These are phyloP conservation scores for Davidsoniella eucalypti DNA, from an alignment of 2,329 filamentous ascomycete genomes.

Conservation along the genomic window DNA sequence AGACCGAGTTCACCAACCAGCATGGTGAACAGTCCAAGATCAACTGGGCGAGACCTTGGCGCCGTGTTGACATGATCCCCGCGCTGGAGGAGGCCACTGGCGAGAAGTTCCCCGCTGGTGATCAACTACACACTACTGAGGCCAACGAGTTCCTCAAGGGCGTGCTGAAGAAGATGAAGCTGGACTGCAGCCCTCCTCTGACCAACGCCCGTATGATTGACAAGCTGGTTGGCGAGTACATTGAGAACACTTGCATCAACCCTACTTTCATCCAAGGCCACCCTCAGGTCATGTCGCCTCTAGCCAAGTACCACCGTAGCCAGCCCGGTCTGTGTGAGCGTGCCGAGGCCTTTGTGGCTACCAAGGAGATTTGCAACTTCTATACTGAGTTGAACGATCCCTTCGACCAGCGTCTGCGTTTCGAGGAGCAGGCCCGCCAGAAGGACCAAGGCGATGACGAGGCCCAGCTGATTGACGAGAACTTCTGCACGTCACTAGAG, in stretches of 20 bases:
- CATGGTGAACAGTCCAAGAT: slow-evolving; percentile 74
- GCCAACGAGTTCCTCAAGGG: slow-evolving; percentile 75
- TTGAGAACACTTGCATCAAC: slow-evolving; percentile 86
- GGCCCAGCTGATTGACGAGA: slow-evolving; percentile 90
- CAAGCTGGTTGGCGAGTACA: slow-evolving; percentile 84
- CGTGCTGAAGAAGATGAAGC: slow-evolving; percentile 73
- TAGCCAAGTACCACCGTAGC: slow-evolving; percentile 83
- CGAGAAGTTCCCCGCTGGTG: slow-evolving; percentile 82
- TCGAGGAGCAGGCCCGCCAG: slow-evolving; percentile 84
- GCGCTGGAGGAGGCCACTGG: slow-evolving; percentile 77
- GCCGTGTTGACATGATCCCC: slow-evolving; percentile 79
- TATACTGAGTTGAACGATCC: slow-evolving; percentile 92
- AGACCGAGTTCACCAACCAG: slow-evolving; percentile 75
- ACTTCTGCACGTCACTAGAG: slow-evolving; percentile 79
- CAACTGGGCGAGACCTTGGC: slow-evolving; percentile 95
- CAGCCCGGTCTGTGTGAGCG: slow-evolving; percentile 74
- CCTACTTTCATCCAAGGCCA: slow-evolving; percentile 86
- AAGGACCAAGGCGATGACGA: slow-evolving; percentile 96
- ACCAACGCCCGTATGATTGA: slow-evolving; percentile 96
- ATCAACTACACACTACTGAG: slow-evolving; percentile 78
- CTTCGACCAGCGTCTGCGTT: slow-evolving; percentile 75
- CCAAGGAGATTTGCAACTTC: slow-evolving; percentile 66
- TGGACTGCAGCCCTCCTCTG: slow-evolving; percentile 77
- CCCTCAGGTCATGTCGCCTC: slow-evolving; percentile 41
- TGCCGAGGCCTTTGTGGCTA: slow-evolving; percentile 79